A percentile compares a stretch with the other conserved stretches of the same genome.
Evolutionary conservation across 176 grass and related monocot genomes (phyloP).

Genomic region (Echinochloa phyllopogon): DNA sequence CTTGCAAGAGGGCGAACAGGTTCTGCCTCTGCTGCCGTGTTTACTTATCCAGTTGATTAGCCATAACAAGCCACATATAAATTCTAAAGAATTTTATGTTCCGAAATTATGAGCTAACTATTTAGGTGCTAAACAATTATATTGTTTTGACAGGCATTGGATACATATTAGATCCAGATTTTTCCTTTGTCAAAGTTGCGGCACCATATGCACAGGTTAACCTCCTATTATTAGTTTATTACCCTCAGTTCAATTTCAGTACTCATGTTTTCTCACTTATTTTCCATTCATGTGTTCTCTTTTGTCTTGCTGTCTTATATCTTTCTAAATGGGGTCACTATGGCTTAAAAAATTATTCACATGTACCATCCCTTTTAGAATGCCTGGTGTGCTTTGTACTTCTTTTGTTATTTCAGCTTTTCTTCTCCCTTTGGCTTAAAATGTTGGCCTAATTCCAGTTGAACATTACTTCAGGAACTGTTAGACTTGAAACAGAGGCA

Average conservation of each 20-base stretch:
- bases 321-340: not conserved
- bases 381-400: not conserved
- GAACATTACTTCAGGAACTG: constrained; percentile 66
- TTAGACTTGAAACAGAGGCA: constrained; percentile 75
- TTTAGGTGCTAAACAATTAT: not conserved
- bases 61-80: not conserved
- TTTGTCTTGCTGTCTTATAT: constrained; percentile 7
- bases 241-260: not conserved
- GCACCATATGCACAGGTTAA: constrained; percentile 92
- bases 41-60: no score
- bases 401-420: constrained; percentile 27
- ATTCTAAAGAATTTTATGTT: not conserved
- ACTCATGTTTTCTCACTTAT: constrained; percentile 13
- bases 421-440: no score
- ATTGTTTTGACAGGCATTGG: constrained; percentile 72
- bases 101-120: not conserved
- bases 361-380: constrained; percentile 2
- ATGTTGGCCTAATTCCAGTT: constrained; percentile 31
- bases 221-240: constrained; percentile 5
- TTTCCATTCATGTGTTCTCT: constrained; percentile 13
- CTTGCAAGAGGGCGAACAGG: no score
- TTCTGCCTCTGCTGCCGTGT: no score
- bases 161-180: constrained; percentile 89
- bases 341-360: not conserved
- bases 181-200: constrained; percentile 93